These are phyloP conservation scores for Pichia norvegensis DNA, from an alignment of 1,139 yeast species.

Conservation along the genomic window DNA sequence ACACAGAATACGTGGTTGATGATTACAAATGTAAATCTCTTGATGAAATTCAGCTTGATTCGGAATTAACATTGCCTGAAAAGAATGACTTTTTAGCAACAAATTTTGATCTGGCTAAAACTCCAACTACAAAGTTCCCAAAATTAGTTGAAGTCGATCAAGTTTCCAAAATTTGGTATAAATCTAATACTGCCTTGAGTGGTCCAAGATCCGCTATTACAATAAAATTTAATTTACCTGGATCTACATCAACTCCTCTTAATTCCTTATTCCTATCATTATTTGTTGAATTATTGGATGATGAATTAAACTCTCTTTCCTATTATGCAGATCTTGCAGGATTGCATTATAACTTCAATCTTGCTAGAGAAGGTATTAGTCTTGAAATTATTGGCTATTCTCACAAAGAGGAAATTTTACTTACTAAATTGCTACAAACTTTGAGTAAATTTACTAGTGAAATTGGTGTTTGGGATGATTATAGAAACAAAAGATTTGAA, in stretches of 20 bases:
- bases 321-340: slow-evolving; percentile 87
- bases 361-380: slow-evolving; percentile 64
- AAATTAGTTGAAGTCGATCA: slow-evolving; percentile 36
- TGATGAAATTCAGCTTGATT: slow-evolving; percentile 19
- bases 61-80: slow-evolving; percentile 48
- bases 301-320: slow-evolving; percentile 64
- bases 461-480: slow-evolving; percentile 23
- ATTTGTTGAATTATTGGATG: slow-evolving; percentile 63
- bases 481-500: slow-evolving; percentile 45
- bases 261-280: slow-evolving; percentile 53
- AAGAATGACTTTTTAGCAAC: slow-evolving; percentile 77
- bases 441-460: slow-evolving; percentile 45
- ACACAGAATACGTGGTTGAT: slow-evolving; percentile 61
- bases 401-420: slow-evolving; percentile 62
- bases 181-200: slow-evolving; percentile 82
- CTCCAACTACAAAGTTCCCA: slow-evolving; percentile 32
- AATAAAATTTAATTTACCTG: slow-evolving; percentile 59
- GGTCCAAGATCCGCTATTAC: slow-evolving; percentile 79
- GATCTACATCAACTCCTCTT: slow-evolving; percentile 48
- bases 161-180: slow-evolving; percentile 63
- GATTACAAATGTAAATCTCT: slow-evolving; percentile 38
- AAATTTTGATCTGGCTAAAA: slow-evolving; percentile 50
- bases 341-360: slow-evolving; percentile 47
- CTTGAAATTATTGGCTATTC: slow-evolving; percentile 72
- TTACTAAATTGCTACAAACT: slow-evolving; percentile 51